phyloP scores from a whole-genome alignment of 148 eudicot species.

The Suaeda aralocaspica region DNA sequence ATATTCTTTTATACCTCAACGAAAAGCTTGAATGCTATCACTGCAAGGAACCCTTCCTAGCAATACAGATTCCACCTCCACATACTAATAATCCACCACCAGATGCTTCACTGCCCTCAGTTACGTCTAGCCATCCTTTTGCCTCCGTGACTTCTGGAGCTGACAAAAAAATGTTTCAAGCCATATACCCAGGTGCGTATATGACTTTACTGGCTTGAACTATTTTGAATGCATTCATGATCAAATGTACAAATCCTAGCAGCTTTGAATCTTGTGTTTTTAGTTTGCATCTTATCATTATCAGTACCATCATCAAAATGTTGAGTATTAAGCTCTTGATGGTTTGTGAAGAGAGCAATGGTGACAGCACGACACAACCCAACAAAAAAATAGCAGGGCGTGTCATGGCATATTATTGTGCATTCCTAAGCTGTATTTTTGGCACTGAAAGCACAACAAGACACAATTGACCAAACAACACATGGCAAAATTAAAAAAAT shows the following conservation, averaged over 20 bases:
- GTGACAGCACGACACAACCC: too few relatives aligned
- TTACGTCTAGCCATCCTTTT: constrained; percentile 20
- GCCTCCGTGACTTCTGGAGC: constrained; percentile 9
- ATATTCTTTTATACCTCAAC: constrained; percentile 42
- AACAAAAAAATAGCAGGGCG: too few relatives aligned
- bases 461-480: too few relatives aligned
- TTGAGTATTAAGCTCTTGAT: not conserved
- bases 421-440: too few relatives aligned
- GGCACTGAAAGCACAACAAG: too few relatives aligned
- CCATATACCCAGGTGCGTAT: constrained; percentile 22
- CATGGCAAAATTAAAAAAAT: too few relatives aligned
- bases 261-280: not conserved
- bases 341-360: not conserved
- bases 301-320: not conserved
- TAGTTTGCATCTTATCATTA: not conserved
- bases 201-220: not conserved
- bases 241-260: not conserved
- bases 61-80: constrained; percentile 48
- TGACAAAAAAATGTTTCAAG: not conserved
- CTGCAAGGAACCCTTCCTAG: constrained; percentile 51
- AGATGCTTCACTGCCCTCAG: constrained; percentile 16
- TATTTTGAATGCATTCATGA: not conserved
- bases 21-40: constrained; percentile 50
- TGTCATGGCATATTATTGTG: too few relatives aligned
- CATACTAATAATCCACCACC: constrained; percentile 19